Evolutionary conservation across 2,329 filamentous ascomycete species (phyloP).

Genomic region (Ophiostoma novo-ulmi): DNA sequence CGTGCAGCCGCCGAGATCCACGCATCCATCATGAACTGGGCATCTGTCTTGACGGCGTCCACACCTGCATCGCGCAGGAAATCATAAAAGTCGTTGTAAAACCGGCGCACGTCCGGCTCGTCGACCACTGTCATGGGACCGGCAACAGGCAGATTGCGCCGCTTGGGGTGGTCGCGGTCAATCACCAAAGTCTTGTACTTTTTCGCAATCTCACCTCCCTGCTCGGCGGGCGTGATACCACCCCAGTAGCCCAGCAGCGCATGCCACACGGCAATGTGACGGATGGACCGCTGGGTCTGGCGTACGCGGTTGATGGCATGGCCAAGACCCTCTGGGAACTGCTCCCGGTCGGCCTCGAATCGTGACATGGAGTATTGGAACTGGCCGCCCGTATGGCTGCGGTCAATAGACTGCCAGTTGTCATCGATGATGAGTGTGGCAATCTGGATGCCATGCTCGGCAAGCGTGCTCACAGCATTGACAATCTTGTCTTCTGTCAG

Average conservation of each 20-base stretch:
- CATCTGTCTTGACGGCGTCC: slow-evolving; percentile 88
- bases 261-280: slow-evolving; percentile 92
- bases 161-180: slow-evolving; percentile 45
- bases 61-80: slow-evolving; percentile 72
- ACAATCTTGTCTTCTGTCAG: slow-evolving; percentile 77
- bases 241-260: slow-evolving; percentile 87
- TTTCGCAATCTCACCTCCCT: slow-evolving; percentile 65
- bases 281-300: slow-evolving; percentile 62
- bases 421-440: slow-evolving; percentile 92
- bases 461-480: slow-evolving; percentile 65
- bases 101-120: slow-evolving; percentile 64
- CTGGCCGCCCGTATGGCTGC: slow-evolving; percentile 43
- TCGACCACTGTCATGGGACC: slow-evolving; percentile 69
- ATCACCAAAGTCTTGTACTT: slow-evolving; percentile 70
- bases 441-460: slow-evolving; percentile 67
- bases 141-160: slow-evolving; percentile 47
- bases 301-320: slow-evolving; percentile 65
- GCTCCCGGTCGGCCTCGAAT: slow-evolving; percentile 76
- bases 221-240: slow-evolving; percentile 57
- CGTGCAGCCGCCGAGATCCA: slow-evolving; percentile 64
- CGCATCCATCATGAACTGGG: slow-evolving; percentile 81
- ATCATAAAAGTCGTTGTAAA: slow-evolving; percentile 88
- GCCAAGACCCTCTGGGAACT: slow-evolving; percentile 77
- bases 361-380: slow-evolving; percentile 65
- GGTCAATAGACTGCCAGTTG: slow-evolving; percentile 80